Percentiles rank a stretch among this genome's conserved stretches.
Conservation (phyloP, 441 rosid genomes). For the Pelargonium australe region DNA sequence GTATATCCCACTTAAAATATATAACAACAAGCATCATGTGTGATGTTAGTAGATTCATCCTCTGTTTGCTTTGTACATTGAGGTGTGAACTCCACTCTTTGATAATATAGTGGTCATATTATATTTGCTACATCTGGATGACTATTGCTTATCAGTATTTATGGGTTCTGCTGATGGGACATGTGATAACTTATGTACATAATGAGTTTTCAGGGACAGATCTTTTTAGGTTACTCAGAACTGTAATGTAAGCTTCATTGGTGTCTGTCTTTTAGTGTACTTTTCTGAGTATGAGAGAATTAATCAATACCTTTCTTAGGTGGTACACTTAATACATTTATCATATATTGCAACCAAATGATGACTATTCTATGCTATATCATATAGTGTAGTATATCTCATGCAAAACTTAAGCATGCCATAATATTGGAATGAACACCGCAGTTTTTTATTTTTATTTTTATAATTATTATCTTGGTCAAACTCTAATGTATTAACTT, state of each 20-base stretch:
- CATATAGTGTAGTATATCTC: neutral
- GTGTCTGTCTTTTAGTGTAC: neutral
- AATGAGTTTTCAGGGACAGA: no score
- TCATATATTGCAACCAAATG: neutral
- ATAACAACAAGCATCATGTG: neutral
- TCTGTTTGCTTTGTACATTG: neutral
- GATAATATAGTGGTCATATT: no score
- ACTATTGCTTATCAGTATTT: no score
- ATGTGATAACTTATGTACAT: neutral
- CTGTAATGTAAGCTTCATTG: neutral
- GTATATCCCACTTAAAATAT: neutral
- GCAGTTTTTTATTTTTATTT: no score
- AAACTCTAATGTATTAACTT: constrained; percentile 11
- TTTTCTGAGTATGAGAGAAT: neutral
- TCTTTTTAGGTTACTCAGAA: no score
- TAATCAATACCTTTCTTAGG: neutral
- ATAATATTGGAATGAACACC: neutral
- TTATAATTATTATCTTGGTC: neutral
- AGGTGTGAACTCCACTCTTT: neutral
- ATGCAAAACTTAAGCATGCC: neutral
- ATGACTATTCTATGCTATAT: neutral
- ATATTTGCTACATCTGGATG: no score
- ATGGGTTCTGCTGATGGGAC: neutral
- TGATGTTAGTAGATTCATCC: neutral
- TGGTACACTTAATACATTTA: neutral